Evolutionary conservation across 148 eudicot species (phyloP), one percentile per base, ranked within the genome.

Genomic region (Silene uniflora): DNA sequence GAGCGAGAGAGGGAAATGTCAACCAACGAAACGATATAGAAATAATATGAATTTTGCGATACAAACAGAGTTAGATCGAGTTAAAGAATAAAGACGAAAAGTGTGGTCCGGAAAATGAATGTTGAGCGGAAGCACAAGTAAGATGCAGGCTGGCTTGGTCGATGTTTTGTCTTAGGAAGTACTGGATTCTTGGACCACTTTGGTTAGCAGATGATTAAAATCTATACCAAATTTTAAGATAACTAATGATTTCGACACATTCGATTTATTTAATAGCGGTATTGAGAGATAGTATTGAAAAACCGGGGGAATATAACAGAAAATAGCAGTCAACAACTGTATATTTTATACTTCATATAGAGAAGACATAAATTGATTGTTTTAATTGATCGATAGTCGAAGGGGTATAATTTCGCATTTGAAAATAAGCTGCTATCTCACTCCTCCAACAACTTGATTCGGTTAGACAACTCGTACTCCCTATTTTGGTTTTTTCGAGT

Each of bases 11-110:
- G 65, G 10, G 22, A 62, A 62, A 62, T 22, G 14, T 9, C 7
- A 19, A 60, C 25, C 10, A n/a, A n/a, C n/a, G n/a, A n/a, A 12
- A 54, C 4, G 13, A 29, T 29, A 29, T 29, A 29, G 9, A 39
- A 39, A 39, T n/a, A 56, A 21, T 44, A 17, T 6, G 47, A 39
- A 1, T 7, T 21, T 4, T 44, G 46, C 21, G 35, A 22, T 22
- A 39, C 18, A 69, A 46, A 69, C 56, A 69, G 47, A 69, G 27
- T 21, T 21, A 39, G 44, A 39, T 46, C 3, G 24, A 10, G 11
- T 70, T n/a, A 70, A 71, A 1, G 22, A 71, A 49, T n/a, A 70
- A 71, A 1, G 22, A 71, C 19, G 10, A 44, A 19, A 71, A 71
- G 39, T 59, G 64, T 59, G 64, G 75, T 27, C 49, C 75, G 67